Evolutionary conservation across 2,329 filamentous ascomycete species (phyloP), one percentile per base, ranked within the genome.

Genomic region (Pyrenochaeta sp.): DNA sequence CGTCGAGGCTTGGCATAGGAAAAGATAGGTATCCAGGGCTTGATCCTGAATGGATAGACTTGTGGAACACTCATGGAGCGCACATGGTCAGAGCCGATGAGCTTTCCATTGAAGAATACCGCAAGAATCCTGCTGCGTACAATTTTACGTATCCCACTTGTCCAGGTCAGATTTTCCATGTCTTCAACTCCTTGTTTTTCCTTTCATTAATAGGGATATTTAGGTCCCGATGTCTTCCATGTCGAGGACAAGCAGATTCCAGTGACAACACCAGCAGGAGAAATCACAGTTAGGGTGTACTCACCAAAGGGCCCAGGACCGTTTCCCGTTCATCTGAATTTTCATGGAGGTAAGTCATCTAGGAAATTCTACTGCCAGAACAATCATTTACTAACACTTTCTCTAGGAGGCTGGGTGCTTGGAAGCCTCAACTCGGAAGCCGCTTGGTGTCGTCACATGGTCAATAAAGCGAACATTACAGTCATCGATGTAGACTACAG

Each of bases 401-500:
- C 10, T 10, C 3, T 15, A 53, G 49, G 49, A 7, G 49, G 49
- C n/a, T 53, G 45, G 49, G 41, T 53, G 15, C 44, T 53, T 6
- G 49, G 49, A 26, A 39, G 49, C 6, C 41, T 53, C 2, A 37
- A 49, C 8, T 45, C 41, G 10, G 49, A 53, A 35, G 44, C 44
- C n/a, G 49, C 49, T 5, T 53, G 49, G 49, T 49, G 49, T 23
- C 38, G 45, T 24, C 46, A 44, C 27, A 42, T 53, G 23, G 45
- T 41, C 27, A 53, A 49, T 9, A 49, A 49, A 30, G 40, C 41
- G 14, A 34, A 35, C 24, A 53, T 53, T 38, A 45, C 45, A 26
- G 13, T 53, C 21, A 39, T 53, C 17, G 49, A 80, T 51, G 74
- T 81, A 8, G 77, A 62, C n/a, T 82, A 81, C 53, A 73, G 79